A percentile compares a stretch with the other conserved stretches of the same genome.
Evolutionary conservation across 2,329 filamentous ascomycete genomes (phyloP).

Genomic region (Coleophoma crateriformis): DNA sequence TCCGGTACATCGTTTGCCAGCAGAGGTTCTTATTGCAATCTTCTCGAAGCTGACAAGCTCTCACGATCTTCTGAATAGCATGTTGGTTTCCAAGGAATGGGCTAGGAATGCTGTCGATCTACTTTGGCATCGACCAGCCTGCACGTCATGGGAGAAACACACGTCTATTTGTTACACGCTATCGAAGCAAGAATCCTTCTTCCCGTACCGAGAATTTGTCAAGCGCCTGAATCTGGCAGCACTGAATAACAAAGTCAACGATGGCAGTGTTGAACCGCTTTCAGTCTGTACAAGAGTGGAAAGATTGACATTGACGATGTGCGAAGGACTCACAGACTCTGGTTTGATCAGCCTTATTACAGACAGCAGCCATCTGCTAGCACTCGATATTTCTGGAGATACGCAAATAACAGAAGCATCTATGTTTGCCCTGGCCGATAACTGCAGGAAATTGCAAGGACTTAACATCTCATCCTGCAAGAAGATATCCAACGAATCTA

Average conservation of each 20-base stretch:
- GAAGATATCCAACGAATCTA: constrained; percentile 78
- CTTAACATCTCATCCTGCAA: constrained; percentile 87
- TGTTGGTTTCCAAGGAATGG: constrained; percentile 94
- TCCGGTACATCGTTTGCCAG: constrained; percentile 82
- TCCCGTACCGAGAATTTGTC: constrained; percentile 84
- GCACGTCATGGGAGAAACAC: constrained; percentile 80
- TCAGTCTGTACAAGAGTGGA: constrained; percentile 85
- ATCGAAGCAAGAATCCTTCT: constrained; percentile 67
- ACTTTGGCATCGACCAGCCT: constrained; percentile 90
- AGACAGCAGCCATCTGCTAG: constrained; percentile 75
- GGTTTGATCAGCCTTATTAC: constrained; percentile 76
- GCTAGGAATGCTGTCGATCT: constrained; percentile 87
- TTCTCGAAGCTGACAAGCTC: constrained; percentile 78
- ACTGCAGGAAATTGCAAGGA: constrained; percentile 83
- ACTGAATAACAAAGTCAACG: constrained; percentile 70
- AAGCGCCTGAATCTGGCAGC: constrained; percentile 86
- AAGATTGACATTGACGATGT: constrained; percentile 87
- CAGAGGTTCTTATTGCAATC: constrained; percentile 90
- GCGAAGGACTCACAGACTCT: constrained; percentile 75
- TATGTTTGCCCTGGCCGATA: constrained; percentile 69
- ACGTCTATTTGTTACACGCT: constrained; percentile 76
- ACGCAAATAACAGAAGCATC: constrained; percentile 77
- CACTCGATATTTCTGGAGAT: constrained; percentile 83
- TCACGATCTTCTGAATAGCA: constrained; percentile 75
- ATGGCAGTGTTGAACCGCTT: constrained; percentile 82